These are phyloP conservation scores for Allium cepa DNA, from an alignment of 106 monocot genomes.

Conservation along the genomic window DNA sequence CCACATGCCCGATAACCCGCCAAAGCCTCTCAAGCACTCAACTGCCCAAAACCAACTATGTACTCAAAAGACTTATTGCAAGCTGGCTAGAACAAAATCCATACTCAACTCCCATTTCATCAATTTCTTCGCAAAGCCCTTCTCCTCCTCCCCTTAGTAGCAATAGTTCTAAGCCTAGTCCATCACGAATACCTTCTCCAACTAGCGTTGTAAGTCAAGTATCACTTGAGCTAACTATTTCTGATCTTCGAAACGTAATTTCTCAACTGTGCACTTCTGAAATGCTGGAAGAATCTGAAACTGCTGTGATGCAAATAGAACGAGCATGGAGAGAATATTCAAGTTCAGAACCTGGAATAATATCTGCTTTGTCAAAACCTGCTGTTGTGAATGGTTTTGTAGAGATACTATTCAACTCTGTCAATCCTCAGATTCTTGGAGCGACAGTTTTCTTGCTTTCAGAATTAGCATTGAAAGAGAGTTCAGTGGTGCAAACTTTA, in stretches of 20 bases:
- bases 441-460: constrained; percentile 28
- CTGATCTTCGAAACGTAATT: constrained; percentile 32
- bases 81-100: constrained; percentile 40
- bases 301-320: constrained; percentile 44
- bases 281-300: constrained; percentile 36
- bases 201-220: constrained; percentile 43
- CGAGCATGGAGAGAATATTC: constrained; percentile 22
- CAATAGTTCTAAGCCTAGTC: not conserved
- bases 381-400: constrained; percentile 49
- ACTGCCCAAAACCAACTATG: constrained; percentile 55
- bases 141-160: constrained; percentile 9
- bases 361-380: constrained; percentile 25
- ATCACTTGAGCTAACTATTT: constrained; percentile 8
- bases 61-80: constrained; percentile 49
- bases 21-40: constrained; percentile 38
- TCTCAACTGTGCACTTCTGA: constrained; percentile 47
- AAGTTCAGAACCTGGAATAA: constrained; percentile 8
- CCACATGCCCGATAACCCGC: constrained; percentile 58
- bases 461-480: constrained; percentile 35
- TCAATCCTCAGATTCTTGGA: constrained; percentile 21
- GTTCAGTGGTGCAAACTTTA: constrained; percentile 34
- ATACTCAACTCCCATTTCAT: constrained; percentile 4
- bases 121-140: constrained; percentile 1
- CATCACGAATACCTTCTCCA: constrained; percentile 25
- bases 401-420: constrained; percentile 47